Base-by-base conservation (phyloP, 2,329 filamentous ascomycete genomes). In the Ascochyta pisi region DNA sequence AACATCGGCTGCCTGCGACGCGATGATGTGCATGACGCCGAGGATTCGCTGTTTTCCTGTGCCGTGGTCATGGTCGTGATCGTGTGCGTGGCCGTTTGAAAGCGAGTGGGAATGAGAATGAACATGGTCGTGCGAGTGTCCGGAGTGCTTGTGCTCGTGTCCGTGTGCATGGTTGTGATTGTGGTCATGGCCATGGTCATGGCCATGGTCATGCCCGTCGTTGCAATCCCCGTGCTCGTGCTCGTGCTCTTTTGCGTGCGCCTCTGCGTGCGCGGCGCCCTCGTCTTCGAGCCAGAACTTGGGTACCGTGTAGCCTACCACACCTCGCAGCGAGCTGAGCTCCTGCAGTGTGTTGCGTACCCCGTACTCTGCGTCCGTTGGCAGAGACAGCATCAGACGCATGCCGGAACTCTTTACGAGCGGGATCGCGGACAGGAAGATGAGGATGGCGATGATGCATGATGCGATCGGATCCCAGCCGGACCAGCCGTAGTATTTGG, bases 381-480 rank as follows among this genome's bases (percentile, higher is more conserved):
- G 91, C 2, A 98, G 84, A 16, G 92, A 91, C 3, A 99, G 83
- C 22, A 99, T 82, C 3, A 99, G 80, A 19, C 90, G 89, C 67
- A 89, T 89, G 1, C 92, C 95, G 1, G 91, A 92, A 15, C 90
- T 92, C 59, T 86, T 87, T 22, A 99, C 92, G 0, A 99, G 84
- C 0, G 95, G 95, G 27, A 94, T 86, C 0, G 95, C 91, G 8
- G 93, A 96, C n/a, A 89, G 84, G 73, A 97, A 93, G 63, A 99
- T 99, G 42, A 99, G 83, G 24, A 95, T 83, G 0, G 95, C 94
- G 64, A 99, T 99, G 57, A 97, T 83, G 74, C 93, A 96, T 0
- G 94, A 97, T 0, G 95, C 95, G 19, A 98, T 78, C 2, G 95
- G 95, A 73, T 99, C 95, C 86, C 94, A 99, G 23, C 94, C 92